Conservation (phyloP, 2,329 filamentous ascomycete genomes). For the Byssothecium circinans region DNA sequence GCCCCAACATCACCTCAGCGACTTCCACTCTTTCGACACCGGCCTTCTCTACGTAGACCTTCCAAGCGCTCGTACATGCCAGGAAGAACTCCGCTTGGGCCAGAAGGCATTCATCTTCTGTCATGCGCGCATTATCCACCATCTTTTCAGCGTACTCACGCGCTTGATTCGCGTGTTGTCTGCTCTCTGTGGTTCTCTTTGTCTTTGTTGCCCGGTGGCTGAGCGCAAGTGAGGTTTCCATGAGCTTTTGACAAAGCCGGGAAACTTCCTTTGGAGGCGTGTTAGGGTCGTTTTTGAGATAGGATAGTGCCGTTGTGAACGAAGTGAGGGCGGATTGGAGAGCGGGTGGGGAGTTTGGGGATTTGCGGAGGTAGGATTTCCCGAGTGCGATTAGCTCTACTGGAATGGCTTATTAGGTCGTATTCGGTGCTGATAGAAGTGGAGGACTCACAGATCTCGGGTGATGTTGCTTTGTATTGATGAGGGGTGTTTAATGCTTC, state of each 20-base stretch:
- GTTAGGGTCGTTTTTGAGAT: conserved; percentile 9
- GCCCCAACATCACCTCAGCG: conserved; percentile 2
- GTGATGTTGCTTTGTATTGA: conserved; percentile 6
- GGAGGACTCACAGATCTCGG: conserved; percentile 5
- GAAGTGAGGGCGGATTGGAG: conserved; percentile 11
- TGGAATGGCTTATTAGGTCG: neutral
- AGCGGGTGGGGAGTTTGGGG: neutral
- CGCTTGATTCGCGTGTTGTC: conserved; percentile 13
- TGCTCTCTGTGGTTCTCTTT: conserved; percentile 1
- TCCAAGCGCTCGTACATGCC: conserved; percentile 14
- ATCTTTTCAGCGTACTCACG: conserved; percentile 11
- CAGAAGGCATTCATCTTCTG: conserved; percentile 12
- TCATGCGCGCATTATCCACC: conserved; percentile 8
- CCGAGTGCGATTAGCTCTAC: conserved; percentile 11
- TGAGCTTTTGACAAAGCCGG: conserved; percentile 21
- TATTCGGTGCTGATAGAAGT: neutral
- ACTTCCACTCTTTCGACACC: conserved; percentile 1
- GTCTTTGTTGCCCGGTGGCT: conserved; percentile 5
- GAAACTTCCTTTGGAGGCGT: conserved; percentile 16
- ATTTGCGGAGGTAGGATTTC: conserved; percentile 5
- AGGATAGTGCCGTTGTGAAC: conserved; percentile 16
- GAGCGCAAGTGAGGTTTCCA: conserved; percentile 9
- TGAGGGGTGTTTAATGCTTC: neutral
- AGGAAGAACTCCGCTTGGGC: conserved; percentile 16
- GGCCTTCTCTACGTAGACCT: conserved; percentile 12